These are phyloP conservation scores for Parachaetomium inaequale DNA, from an alignment of 495 filamentous ascomycete genomes.

Conservation along the genomic window DNA sequence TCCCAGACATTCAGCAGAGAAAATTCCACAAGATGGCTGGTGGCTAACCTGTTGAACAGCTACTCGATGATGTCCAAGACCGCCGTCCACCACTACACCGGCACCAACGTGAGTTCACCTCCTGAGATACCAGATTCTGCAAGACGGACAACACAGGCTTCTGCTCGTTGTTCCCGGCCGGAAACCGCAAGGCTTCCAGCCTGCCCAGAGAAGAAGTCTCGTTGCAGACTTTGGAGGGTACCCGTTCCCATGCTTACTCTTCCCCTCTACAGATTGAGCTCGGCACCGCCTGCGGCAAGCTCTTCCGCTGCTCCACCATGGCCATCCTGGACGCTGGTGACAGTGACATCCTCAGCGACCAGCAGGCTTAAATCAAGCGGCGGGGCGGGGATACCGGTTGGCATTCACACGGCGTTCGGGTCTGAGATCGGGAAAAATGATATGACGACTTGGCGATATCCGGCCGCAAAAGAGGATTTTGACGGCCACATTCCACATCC, in stretches of 20 bases:
- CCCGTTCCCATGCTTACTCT: conserved; percentile 50
- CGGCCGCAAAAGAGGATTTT: conserved; percentile 19
- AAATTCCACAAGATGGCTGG: conserved; percentile 22
- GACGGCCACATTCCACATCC: conserved; percentile 17
- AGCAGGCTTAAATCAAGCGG: conserved; percentile 49
- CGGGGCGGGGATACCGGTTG: conserved; percentile 14
- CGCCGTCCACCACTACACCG: conserved; percentile 91
- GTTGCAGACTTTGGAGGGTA: conserved; percentile 79
- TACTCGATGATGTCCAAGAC: conserved; percentile 93
- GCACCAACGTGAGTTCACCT: conserved; percentile 83
- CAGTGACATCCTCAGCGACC: conserved; percentile 85
- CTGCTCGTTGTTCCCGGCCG: conserved; percentile 16
- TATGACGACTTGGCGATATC: conserved; percentile 30
- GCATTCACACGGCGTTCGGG: conserved; percentile 44
- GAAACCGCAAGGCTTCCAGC: conserved; percentile 28
- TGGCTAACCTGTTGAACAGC: conserved; percentile 18
- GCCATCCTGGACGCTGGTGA: conserved; percentile 95
- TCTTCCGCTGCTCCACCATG: conserved; percentile 81
- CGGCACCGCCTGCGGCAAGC: conserved; percentile 65
- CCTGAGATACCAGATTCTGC: conserved; percentile 19
- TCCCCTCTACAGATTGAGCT: conserved; percentile 74
- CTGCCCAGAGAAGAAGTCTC: conserved; percentile 78
- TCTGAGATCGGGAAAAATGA: conserved; percentile 23
- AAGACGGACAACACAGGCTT: background rate
- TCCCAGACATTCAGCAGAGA: background rate